Percentiles rank a stretch among this genome's conserved stretches.
Conservation (phyloP, 768 basidiomycete genomes). For the Lenzites betulinus region DNA sequence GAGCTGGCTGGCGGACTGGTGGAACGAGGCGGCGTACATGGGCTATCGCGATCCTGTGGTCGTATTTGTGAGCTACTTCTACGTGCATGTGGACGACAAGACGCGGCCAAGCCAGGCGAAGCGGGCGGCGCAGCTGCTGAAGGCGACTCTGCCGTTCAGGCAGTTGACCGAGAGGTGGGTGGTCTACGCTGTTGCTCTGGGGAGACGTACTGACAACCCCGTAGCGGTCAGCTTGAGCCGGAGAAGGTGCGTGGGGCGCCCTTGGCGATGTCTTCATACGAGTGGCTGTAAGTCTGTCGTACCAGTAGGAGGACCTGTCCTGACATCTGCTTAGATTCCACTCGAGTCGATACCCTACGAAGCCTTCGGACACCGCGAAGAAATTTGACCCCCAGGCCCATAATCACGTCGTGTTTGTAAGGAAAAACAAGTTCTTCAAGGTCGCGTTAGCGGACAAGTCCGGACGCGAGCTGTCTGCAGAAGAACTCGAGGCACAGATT, state of each 20-base stretch:
- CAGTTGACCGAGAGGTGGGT: constrained; percentile 77
- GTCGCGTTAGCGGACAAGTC: constrained; percentile 67
- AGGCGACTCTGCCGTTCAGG: constrained; percentile 85
- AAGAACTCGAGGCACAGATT: constrained; percentile 84
- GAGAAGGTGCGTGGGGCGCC: constrained; percentile 80
- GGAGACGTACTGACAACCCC: background rate
- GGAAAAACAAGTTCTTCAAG: constrained; percentile 90
- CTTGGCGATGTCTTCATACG: constrained; percentile 91
- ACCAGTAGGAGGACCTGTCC: background rate
- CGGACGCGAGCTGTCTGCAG: constrained; percentile 72
- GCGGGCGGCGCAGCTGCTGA: constrained; percentile 81
- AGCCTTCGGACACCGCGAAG: constrained; percentile 78
- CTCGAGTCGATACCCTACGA: constrained; percentile 82
- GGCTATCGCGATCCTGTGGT: constrained; percentile 88
- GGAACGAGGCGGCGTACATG: constrained; percentile 94
- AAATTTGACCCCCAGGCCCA: constrained; percentile 76
- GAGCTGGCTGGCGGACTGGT: constrained; percentile 98
- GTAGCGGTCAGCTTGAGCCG: constrained; percentile 72
- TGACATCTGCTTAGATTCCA: constrained; percentile 66
- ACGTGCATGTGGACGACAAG: constrained; percentile 77
- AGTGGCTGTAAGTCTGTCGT: constrained; percentile 69
- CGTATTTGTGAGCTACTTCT: constrained; percentile 94
- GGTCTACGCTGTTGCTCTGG: background rate
- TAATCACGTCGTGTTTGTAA: constrained; percentile 88
- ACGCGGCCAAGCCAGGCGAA: constrained; percentile 55